phyloP scores from a whole-genome alignment of 1,284 basidiomycete genomes.

The Leccinum subrobustum region DNA sequence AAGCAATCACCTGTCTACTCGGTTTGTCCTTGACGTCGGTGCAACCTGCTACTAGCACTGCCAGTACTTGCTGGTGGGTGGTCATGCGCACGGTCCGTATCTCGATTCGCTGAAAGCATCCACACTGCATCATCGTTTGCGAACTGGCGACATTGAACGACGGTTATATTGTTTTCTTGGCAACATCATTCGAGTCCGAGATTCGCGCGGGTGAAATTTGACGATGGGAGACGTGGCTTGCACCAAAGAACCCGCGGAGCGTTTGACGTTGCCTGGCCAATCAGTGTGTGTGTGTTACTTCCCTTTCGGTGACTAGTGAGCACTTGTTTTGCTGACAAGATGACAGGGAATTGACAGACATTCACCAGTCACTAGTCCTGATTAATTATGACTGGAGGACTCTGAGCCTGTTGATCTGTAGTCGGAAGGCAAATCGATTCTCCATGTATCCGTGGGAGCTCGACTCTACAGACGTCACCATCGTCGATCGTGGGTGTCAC shows the following conservation, averaged over 20 bases:
- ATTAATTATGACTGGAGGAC: background rate
- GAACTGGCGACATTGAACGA: background rate
- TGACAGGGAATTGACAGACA: background rate
- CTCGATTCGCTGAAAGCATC: background rate
- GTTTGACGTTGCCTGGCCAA: background rate
- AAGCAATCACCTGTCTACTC: background rate
- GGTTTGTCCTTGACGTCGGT: background rate
- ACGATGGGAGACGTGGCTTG: background rate
- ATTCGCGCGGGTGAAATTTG: background rate
- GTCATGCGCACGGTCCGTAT: background rate
- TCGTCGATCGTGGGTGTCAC: slow-evolving; percentile 2
- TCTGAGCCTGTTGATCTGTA: background rate
- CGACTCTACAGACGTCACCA: background rate
- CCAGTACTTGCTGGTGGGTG: background rate
- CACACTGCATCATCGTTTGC: background rate
- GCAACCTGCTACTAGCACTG: background rate
- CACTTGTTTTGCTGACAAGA: background rate
- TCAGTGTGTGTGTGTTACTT: background rate
- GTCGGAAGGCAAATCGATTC: background rate
- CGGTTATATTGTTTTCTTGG: background rate
- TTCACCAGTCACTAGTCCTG: background rate
- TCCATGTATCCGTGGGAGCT: background rate
- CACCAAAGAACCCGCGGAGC: background rate
- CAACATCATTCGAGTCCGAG: background rate
- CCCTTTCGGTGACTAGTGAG: background rate